These are phyloP conservation scores for Apiotrichum siamense DNA, from an alignment of 1,284 basidiomycete species.

Conservation along the genomic window DNA sequence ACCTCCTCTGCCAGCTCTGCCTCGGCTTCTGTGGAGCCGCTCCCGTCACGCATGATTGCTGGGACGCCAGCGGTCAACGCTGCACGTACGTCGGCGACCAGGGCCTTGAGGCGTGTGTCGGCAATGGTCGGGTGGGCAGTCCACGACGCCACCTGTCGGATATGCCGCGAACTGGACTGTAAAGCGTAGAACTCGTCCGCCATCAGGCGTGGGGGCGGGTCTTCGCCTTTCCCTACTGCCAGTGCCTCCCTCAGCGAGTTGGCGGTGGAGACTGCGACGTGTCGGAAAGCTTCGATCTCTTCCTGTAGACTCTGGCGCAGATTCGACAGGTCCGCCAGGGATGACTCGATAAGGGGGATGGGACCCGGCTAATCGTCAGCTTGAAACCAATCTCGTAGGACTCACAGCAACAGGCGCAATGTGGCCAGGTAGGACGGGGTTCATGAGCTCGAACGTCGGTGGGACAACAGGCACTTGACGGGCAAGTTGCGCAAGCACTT, in stretches of 20 bases:
- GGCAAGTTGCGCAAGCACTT: conserved; percentile 70
- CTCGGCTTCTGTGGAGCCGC: conserved; percentile 1
- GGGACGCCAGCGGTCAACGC: conserved; percentile 17
- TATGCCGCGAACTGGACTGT: background rate
- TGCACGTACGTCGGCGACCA: conserved; percentile 28
- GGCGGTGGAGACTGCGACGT: conserved; percentile 61
- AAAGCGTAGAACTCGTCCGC: conserved; percentile 10
- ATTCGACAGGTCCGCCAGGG: conserved; percentile 66
- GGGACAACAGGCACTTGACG: conserved; percentile 35
- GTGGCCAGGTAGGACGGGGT: conserved; percentile 35
- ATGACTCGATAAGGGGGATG: conserved; percentile 60
- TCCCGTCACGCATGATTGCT: conserved; percentile 2
- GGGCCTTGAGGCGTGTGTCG: conserved; percentile 29
- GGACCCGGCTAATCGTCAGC: conserved; percentile 13
- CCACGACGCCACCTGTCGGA: conserved; percentile 30
- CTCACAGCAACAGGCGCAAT: conserved; percentile 22
- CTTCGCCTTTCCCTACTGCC: conserved; percentile 13
- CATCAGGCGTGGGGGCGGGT: background rate
- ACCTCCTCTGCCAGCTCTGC: conserved; percentile 27
- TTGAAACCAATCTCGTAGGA: conserved; percentile 18
- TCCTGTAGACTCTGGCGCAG: conserved; percentile 60
- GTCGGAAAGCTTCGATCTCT: conserved; percentile 64
- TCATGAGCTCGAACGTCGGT: conserved; percentile 38
- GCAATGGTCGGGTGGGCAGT: conserved; percentile 44
- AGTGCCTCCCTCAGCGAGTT: conserved; percentile 61